Evolutionary conservation across 2,329 filamentous ascomycete species (phyloP), one percentile per base, ranked within the genome.

Genomic region (Sporothrix curviconia): DNA sequence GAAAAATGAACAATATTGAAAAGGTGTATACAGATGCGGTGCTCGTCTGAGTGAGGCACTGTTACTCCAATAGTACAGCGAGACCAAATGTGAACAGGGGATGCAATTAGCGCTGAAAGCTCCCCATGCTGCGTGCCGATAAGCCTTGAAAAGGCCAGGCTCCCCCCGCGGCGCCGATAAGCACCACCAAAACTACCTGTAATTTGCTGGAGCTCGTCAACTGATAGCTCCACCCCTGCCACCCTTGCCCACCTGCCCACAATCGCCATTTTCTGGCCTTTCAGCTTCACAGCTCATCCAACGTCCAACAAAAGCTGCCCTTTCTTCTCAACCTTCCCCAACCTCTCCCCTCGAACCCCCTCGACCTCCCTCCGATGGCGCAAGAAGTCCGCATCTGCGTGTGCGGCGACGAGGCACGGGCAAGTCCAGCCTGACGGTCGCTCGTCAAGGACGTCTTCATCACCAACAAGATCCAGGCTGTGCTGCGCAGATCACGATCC

Each of bases 371-470:
- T 12, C 32, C 15, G 7, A 60, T 60, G 56, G 56, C 56, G 15
- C 55, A 57, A 40, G 56, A 56, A 49, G 92, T 97, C 60, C 89
- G 94, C 63, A 92, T 97, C 68, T 96, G 91, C 72, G 90, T 97
- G 59, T 96, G 92, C 76, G 94, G 94, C 68, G 94, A 99, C 72
- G 92, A 97, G 74, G 89, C 66, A 91, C 89, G n/a, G 91, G 91
- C 66, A 96, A 96, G 75, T 94, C 89, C 60, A 94, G 89, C 71
- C 80, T 96, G 71, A 95, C 96, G 69, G 57, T 95, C 91, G 58
- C 85, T 99, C 39, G 92, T 99, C 70, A 97, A 97, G 70, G 92
- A 96, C 70, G 89, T 92, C 71, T 99, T 97, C 72, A 89, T 97
- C 66, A 90, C 88, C 63, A 90, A 89, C 74, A 96, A 95, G 76